phyloP scores from a whole-genome alignment of 192 early-diverging fungal species.

The Gaertneriomyces sp. region DNA sequence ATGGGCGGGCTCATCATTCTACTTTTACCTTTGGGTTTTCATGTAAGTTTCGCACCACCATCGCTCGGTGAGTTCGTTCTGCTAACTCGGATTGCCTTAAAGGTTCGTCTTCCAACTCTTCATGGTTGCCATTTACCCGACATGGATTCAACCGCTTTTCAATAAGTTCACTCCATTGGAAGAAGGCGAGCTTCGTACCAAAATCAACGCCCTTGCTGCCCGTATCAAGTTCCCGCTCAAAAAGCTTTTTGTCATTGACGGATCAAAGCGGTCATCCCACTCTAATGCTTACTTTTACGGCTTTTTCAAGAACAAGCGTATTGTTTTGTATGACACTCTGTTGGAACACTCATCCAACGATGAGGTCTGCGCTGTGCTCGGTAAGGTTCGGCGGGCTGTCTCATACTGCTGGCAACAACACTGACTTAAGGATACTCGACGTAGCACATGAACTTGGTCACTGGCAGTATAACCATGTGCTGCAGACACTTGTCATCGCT shows the following conservation, averaged over 20 bases:
- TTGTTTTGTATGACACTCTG: conserved; percentile 92
- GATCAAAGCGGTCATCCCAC: conserved; percentile 81
- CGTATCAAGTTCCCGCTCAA: conserved; percentile 85
- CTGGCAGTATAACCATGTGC: conserved; percentile 83
- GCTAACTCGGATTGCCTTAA: not conserved
- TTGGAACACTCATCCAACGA: conserved; percentile 76
- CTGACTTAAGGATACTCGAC: not conserved
- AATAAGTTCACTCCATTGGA: conserved; percentile 89
- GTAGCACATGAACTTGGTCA: conserved; percentile 93
- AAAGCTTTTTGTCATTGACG: conserved; percentile 95
- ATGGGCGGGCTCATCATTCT: conserved; percentile 78
- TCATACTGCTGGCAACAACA: too few relatives aligned
- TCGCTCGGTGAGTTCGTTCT: not conserved
- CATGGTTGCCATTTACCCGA: conserved; percentile 76
- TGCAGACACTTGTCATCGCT: conserved; percentile 66
- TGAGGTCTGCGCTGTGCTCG: conserved; percentile 90
- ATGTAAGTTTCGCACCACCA: conserved; percentile 51
- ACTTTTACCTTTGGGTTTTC: conserved; percentile 87
- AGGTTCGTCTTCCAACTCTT: conserved; percentile 47
- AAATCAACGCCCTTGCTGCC: conserved; percentile 78
- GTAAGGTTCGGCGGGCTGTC: conserved; percentile 36
- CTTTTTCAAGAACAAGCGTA: conserved; percentile 94
- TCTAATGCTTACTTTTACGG: conserved; percentile 97
- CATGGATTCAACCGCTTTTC: conserved; percentile 96
- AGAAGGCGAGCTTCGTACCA: conserved; percentile 71